Percentiles rank a stretch among this genome's conserved stretches.
These are phyloP conservation scores for Psidium guajava DNA, from an alignment of 345 rosid species.

Conservation along the genomic window DNA sequence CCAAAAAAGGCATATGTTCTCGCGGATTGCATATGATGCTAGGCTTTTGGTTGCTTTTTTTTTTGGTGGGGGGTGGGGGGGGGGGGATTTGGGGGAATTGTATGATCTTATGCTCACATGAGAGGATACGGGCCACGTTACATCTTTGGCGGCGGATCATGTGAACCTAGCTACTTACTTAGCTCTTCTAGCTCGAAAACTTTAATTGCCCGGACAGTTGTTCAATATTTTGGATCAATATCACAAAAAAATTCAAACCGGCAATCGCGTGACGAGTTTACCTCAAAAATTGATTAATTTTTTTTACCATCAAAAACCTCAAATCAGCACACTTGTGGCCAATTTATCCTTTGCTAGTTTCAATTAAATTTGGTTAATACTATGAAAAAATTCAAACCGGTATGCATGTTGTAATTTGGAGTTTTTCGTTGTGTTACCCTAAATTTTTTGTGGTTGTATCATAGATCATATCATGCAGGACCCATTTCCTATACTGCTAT, in stretches of 20 bases:
- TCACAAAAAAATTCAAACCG: too few species aligned
- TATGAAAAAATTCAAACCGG: too few species aligned
- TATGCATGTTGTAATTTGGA: too few species aligned
- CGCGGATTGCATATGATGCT: neutral
- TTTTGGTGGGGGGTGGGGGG: too few species aligned
- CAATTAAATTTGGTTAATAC: too few species aligned
- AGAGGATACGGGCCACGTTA: neutral
- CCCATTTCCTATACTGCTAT: neutral
- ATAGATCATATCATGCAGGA: neutral
- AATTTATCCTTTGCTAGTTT: too few species aligned
- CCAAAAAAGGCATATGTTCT: neutral
- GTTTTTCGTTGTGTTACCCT: too few species aligned
- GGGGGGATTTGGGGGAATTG: too few species aligned
- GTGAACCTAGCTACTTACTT: neutral
- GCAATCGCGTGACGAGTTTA: too few species aligned
- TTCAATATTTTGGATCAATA: neutral
- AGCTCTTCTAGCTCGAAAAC: neutral
- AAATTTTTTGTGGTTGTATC: neutral
- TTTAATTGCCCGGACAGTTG: neutral
- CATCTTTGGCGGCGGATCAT: neutral
- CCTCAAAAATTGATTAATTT: too few species aligned
- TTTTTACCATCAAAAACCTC: too few species aligned
- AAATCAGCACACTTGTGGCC: accelerated
- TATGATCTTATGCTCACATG: too few species aligned
- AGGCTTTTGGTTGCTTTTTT: neutral